phyloP scores from a whole-genome alignment of 2,329 filamentous ascomycete genomes.

The Sporothrix mexicana region DNA sequence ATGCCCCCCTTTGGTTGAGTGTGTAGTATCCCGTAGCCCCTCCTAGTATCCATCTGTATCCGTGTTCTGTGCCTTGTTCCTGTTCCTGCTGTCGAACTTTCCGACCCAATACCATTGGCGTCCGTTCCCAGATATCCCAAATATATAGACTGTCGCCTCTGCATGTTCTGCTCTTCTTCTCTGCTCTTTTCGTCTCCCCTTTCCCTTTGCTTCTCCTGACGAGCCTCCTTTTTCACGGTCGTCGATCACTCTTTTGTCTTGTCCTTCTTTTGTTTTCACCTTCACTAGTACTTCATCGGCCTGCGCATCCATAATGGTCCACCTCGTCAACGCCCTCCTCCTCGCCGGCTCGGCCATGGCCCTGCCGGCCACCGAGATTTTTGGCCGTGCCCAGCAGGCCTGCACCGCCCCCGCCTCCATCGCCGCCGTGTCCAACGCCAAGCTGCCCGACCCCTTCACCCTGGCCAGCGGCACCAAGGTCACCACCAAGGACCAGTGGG shows the following conservation, averaged over 20 bases:
- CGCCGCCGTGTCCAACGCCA: conserved; percentile 46
- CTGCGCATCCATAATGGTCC: conserved; percentile 40
- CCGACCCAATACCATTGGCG: background rate
- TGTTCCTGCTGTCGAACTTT: background rate
- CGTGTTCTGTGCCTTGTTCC: conserved; percentile 4
- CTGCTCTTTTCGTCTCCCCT: background rate
- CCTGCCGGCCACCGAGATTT: conserved; percentile 46
- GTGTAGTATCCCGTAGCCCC: too few species aligned
- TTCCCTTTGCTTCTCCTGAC: background rate
- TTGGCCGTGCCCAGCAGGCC: conserved; percentile 45
- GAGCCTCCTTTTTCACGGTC: conserved; percentile 19
- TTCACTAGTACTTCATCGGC: background rate
- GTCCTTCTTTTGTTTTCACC: background rate
- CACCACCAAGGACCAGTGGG: conserved; percentile 53
- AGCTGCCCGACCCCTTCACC: conserved; percentile 57
- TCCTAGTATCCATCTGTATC: background rate
- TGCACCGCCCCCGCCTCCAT: conserved; percentile 47
- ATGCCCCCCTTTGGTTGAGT: background rate
- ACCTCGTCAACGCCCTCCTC: conserved; percentile 42
- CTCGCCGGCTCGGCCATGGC: conserved; percentile 47
- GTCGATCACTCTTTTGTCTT: background rate
- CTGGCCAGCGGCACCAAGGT: conserved; percentile 51
- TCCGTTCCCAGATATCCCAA: background rate
- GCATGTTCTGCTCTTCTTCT: background rate
- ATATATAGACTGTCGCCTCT: background rate